A percentile compares a stretch with the other conserved stretches of the same genome.
These are phyloP conservation scores for Starmerella tilneyi DNA, from an alignment of 805 yeast genomes.

Conservation along the genomic window DNA sequence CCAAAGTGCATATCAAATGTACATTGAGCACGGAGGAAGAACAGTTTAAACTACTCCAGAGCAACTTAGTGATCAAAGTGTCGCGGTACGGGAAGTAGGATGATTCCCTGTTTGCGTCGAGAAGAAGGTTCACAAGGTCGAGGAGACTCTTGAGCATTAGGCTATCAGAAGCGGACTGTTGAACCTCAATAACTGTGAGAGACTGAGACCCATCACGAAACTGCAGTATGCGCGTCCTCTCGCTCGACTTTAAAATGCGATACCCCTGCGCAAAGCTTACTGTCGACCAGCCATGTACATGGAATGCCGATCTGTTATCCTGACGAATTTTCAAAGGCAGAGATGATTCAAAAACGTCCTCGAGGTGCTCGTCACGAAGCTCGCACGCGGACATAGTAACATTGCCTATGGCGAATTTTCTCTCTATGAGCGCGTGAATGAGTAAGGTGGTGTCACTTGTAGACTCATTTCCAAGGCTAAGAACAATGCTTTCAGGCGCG, in stretches of 20 bases:
- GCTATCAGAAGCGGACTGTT: too few relatives aligned
- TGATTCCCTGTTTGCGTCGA: neutral
- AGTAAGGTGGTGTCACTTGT: too few relatives aligned
- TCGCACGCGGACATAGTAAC: neutral
- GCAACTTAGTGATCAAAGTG: conserved; percentile 2
- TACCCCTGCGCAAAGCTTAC: neutral
- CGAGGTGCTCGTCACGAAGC: neutral
- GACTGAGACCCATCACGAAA: neutral
- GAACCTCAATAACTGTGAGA: neutral
- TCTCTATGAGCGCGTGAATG: too few relatives aligned
- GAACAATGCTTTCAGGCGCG: too few relatives aligned
- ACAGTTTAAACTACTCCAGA: neutral
- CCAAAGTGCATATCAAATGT: neutral
- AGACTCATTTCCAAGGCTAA: too few relatives aligned
- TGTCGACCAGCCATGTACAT: neutral
- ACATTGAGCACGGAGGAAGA: neutral
- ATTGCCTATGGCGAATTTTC: neutral
- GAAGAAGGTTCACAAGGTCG: neutral
- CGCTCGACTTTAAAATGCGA: neutral
- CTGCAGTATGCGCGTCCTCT: neutral
- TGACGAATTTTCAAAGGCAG: neutral
- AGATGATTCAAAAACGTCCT: neutral
- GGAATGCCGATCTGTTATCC: neutral
- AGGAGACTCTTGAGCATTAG: neutral
- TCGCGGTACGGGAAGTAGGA: conserved; percentile 11